These are phyloP conservation scores for Boletus subparvulus DNA, from an alignment of 768 basidiomycete species.

Conservation along the genomic window DNA sequence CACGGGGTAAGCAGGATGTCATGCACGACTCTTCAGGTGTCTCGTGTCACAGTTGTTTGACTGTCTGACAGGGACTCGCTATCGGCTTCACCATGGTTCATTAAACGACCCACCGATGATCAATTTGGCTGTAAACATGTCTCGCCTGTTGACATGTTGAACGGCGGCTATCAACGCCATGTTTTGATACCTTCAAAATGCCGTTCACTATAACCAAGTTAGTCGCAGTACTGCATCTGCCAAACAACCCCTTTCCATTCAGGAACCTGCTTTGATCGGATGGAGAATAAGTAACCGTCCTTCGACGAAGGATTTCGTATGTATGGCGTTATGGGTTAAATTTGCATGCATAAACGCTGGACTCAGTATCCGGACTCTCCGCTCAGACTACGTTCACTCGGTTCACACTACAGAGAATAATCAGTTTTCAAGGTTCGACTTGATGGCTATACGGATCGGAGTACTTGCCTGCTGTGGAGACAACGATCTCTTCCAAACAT, in stretches of 20 bases:
- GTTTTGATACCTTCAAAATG: too few relatives aligned
- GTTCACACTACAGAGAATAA: not conserved
- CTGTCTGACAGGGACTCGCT: not conserved
- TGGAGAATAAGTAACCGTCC: not conserved
- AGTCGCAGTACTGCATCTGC: not conserved
- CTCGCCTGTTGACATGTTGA: not conserved
- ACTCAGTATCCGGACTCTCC: not conserved
- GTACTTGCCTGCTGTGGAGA: not conserved
- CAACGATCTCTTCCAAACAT: not conserved
- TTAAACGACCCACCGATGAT: not conserved
- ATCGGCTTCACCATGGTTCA: not conserved
- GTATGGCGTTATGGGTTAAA: not conserved
- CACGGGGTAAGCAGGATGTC: not conserved
- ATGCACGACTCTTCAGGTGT: not conserved
- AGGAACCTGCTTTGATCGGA: not conserved
- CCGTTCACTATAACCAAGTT: conserved; percentile 7
- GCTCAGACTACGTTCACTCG: not conserved
- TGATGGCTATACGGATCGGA: not conserved
- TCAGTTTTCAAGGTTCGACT: not conserved
- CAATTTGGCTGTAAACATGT: not conserved
- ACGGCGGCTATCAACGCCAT: not conserved
- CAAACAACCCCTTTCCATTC: not conserved
- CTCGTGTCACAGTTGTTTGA: too few relatives aligned
- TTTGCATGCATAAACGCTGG: not conserved
- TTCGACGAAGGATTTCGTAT: not conserved